Percentiles rank a stretch among this genome's conserved stretches.
These are phyloP conservation scores for Canavalia gladiata DNA, from an alignment of 306 rosid species.

Conservation along the genomic window DNA sequence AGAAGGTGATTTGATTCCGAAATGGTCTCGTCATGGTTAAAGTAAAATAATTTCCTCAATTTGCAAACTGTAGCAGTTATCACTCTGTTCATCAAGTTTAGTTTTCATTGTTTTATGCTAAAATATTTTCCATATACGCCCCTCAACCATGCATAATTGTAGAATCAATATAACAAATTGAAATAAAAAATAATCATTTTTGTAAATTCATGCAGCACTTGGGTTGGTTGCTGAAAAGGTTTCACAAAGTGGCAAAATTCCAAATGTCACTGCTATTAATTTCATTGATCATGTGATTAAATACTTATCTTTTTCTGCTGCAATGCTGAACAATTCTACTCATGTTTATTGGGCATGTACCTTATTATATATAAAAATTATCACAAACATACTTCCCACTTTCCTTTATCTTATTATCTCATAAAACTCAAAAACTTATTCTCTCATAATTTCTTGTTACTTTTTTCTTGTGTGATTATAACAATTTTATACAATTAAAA, in stretches of 20 bases:
- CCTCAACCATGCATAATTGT: background rate
- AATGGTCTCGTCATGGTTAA: background rate
- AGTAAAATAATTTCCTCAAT: background rate
- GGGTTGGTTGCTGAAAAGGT: slow-evolving; percentile 26
- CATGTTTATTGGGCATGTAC: slow-evolving; percentile 36
- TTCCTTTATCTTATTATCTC: slow-evolving; percentile 45
- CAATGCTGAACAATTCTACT: slow-evolving; percentile 9
- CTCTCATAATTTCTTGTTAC: slow-evolving; percentile 19
- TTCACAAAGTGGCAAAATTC: slow-evolving; percentile 36
- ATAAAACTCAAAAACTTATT: slow-evolving; percentile 40
- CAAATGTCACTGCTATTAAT: slow-evolving; percentile 41
- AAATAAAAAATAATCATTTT: background rate
- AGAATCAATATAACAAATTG: background rate
- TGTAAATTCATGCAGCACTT: slow-evolving; percentile 6
- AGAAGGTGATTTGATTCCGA: background rate
- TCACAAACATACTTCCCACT: background rate
- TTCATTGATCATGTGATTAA: slow-evolving; percentile 57
- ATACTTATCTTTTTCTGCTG: slow-evolving; percentile 40
- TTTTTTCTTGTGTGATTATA: background rate
- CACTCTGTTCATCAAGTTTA: background rate
- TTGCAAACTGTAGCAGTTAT: background rate
- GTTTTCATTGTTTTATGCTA: background rate
- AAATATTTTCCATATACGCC: background rate
- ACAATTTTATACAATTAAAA: background rate
- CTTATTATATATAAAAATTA: slow-evolving; percentile 4